Evolutionary conservation across 2,329 filamentous ascomycete genomes (phyloP).

Genomic region (Fusarium hainanense): DNA sequence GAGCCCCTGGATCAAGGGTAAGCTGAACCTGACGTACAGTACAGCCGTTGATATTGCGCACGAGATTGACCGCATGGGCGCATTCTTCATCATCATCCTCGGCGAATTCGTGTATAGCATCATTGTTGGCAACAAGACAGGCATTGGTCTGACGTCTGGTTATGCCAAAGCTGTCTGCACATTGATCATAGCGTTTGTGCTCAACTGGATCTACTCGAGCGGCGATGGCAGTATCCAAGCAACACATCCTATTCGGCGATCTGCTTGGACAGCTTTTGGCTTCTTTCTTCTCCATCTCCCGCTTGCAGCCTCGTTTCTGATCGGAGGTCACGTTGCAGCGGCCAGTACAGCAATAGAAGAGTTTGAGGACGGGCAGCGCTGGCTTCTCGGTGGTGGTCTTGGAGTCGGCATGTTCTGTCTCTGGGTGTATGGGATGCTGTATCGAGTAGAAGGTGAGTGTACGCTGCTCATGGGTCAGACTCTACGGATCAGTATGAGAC

Average conservation of each 20-base stretch:
- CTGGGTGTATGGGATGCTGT: slow-evolving; percentile 56
- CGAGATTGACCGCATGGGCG: slow-evolving; percentile 61
- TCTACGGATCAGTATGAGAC: slow-evolving; percentile 51
- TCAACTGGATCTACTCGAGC: slow-evolving; percentile 63
- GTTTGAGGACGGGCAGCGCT: slow-evolving; percentile 57
- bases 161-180: slow-evolving; percentile 61
- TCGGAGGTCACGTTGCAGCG: slow-evolving; percentile 59
- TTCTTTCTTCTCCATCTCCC: slow-evolving; percentile 60
- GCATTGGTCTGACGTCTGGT: slow-evolving; percentile 56
- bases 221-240: slow-evolving; percentile 58
- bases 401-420: slow-evolving; percentile 59
- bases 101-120: slow-evolving; percentile 62
- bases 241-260: slow-evolving; percentile 59
- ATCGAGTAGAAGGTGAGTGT: slow-evolving; percentile 53
- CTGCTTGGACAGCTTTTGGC: slow-evolving; percentile 56
- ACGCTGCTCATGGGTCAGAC: slow-evolving; percentile 50
- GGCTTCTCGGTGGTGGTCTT: slow-evolving; percentile 60
- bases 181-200: slow-evolving; percentile 60
- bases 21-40: slow-evolving; percentile 57
- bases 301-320: slow-evolving; percentile 58
- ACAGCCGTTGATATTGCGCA: slow-evolving; percentile 62
- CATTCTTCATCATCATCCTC: slow-evolving; percentile 64
- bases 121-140: slow-evolving; percentile 59
- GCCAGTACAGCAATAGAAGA: slow-evolving; percentile 53
- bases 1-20: slow-evolving; percentile 56